Conservation (phyloP, 805 yeast species). For the Candida golubevii region DNA sequence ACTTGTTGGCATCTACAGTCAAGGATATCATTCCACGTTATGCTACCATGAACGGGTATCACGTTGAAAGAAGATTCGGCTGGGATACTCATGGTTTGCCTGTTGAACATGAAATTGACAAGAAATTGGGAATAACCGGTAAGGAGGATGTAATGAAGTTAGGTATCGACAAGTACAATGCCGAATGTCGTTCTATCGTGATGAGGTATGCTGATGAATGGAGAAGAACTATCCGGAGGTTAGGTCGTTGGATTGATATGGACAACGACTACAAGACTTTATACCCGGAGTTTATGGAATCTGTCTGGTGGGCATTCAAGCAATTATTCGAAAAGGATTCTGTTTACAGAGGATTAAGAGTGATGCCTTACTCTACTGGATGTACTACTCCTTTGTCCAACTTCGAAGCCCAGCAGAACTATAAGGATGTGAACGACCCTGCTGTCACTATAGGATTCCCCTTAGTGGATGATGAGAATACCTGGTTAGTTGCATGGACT, state of each 20-base stretch:
- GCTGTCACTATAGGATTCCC: constrained; percentile 92
- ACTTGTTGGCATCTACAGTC: constrained; percentile 91
- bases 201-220: constrained; percentile 96
- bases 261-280: constrained; percentile 97
- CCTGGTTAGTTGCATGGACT: constrained; percentile 94
- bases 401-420: constrained; percentile 97
- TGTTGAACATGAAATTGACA: constrained; percentile 97
- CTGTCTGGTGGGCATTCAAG: constrained; percentile 98
- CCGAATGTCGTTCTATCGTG: constrained; percentile 92
- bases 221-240: constrained; percentile 87
- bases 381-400: constrained; percentile 94
- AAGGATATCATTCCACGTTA: constrained; percentile 97
- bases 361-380: constrained; percentile 99
- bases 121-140: constrained; percentile 87
- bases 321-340: constrained; percentile 78
- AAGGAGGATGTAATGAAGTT: constrained; percentile 90
- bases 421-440: constrained; percentile 96
- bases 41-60: constrained; percentile 95
- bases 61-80: constrained; percentile 96
- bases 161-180: constrained; percentile 93
- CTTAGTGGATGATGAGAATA: constrained; percentile 71
- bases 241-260: constrained; percentile 99
- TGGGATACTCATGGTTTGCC: constrained; percentile 99
- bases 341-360: constrained; percentile 93
- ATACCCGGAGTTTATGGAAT: constrained; percentile 95